phyloP scores from a whole-genome alignment of 2,329 filamentous ascomycete genomes.

The Fusarium papillatum region DNA sequence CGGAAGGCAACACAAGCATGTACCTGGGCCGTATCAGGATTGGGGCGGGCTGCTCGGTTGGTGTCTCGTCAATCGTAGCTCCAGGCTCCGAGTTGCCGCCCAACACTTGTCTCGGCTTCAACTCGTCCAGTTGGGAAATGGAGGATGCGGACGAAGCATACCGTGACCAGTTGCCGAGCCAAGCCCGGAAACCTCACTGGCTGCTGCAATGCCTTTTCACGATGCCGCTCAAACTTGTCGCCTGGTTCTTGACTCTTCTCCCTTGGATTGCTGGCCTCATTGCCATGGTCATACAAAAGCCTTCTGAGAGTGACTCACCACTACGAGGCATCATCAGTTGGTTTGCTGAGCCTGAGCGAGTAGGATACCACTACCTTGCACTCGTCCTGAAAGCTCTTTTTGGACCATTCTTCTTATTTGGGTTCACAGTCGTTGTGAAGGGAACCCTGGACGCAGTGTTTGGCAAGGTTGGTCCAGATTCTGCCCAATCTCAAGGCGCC shows the following conservation, averaged over 20 bases:
- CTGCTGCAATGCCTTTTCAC: slow-evolving; percentile 57
- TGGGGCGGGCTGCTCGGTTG: slow-evolving; percentile 61
- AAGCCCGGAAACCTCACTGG: slow-evolving; percentile 59
- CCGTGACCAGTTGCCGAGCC: slow-evolving; percentile 56
- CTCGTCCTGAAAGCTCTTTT: slow-evolving; percentile 55
- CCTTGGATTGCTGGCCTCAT: slow-evolving; percentile 61
- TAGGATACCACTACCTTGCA: slow-evolving; percentile 65
- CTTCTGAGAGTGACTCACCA: slow-evolving; percentile 48
- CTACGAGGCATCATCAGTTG: slow-evolving; percentile 60
- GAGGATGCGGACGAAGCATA: slow-evolving; percentile 61
- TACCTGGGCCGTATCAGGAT: slow-evolving; percentile 65
- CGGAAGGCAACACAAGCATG: slow-evolving; percentile 70
- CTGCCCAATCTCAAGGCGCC: slow-evolving; percentile 47
- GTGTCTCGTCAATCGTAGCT: slow-evolving; percentile 63
- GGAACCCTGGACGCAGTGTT: slow-evolving; percentile 54
- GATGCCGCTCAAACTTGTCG: slow-evolving; percentile 55
- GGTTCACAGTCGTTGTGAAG: slow-evolving; percentile 56
- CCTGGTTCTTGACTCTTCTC: slow-evolving; percentile 57
- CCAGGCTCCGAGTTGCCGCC: slow-evolving; percentile 63
- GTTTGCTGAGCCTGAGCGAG: slow-evolving; percentile 61
- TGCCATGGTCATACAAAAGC: slow-evolving; percentile 58
- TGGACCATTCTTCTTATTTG: slow-evolving; percentile 60
- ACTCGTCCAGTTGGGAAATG: slow-evolving; percentile 70
- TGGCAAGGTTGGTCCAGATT: slow-evolving; percentile 52
- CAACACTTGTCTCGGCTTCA: slow-evolving; percentile 66